Conservation (phyloP, 495 filamentous ascomycete species). For the Peziza echinospora region DNA sequence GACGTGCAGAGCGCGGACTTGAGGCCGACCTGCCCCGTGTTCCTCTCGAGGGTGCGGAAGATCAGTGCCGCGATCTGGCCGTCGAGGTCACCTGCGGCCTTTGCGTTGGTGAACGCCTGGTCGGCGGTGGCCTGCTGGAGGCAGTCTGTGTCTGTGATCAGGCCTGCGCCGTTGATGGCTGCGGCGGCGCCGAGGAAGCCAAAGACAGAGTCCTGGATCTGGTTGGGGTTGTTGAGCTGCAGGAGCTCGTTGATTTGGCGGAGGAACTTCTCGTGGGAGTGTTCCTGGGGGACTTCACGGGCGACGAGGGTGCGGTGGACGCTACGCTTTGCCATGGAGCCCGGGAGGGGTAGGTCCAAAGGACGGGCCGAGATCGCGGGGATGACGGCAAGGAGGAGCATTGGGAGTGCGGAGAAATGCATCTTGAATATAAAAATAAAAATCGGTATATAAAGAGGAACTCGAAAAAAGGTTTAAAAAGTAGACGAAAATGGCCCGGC, state of each 20-base stretch:
- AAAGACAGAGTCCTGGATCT: slow-evolving; percentile 38
- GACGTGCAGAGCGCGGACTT: slow-evolving; percentile 31
- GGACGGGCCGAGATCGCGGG: too few species aligned
- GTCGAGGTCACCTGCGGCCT: slow-evolving; percentile 34
- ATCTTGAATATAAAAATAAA: too few species aligned
- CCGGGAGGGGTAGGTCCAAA: neutral
- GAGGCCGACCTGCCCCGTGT: slow-evolving; percentile 35
- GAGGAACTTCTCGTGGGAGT: slow-evolving; percentile 38
- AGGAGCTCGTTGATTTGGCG: slow-evolving; percentile 25
- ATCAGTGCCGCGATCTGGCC: slow-evolving; percentile 36
- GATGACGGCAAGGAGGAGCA: too few species aligned
- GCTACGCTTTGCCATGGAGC: neutral
- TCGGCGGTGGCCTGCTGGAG: slow-evolving; percentile 45
- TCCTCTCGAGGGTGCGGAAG: slow-evolving; percentile 41
- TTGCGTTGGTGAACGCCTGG: slow-evolving; percentile 49
- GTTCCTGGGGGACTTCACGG: slow-evolving; percentile 29
- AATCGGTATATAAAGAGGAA: too few species aligned
- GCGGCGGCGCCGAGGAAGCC: slow-evolving; percentile 40
- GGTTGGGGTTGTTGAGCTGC: slow-evolving; percentile 36
- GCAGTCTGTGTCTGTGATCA: slow-evolving; percentile 37
- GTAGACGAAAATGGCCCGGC: too few species aligned
- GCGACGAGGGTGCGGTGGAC: slow-evolving; percentile 11
- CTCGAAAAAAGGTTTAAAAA: too few species aligned
- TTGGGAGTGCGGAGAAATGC: too few species aligned
- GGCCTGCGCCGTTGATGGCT: slow-evolving; percentile 33